These are phyloP conservation scores for Phycomyces nitens DNA, from an alignment of 192 early-diverging fungal species.

Conservation along the genomic window DNA sequence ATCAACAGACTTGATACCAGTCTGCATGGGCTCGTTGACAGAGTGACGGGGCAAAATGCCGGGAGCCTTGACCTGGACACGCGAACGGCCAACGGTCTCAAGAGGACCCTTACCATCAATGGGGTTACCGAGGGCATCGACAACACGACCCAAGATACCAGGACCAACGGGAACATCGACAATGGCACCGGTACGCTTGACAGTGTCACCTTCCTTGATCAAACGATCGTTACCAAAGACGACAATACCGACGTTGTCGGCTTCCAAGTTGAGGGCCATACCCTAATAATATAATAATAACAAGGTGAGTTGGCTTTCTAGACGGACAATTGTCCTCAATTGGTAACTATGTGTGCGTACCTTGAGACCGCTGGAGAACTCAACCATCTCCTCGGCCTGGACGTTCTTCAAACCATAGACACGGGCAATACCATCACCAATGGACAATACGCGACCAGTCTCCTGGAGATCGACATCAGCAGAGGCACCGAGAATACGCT, in stretches of 20 bases:
- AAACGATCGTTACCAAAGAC: slow-evolving; percentile 99
- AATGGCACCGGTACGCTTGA: slow-evolving; percentile 97
- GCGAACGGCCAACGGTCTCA: slow-evolving; percentile 75
- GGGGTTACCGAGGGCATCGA: slow-evolving; percentile 98
- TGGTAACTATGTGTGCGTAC: slow-evolving; percentile 33
- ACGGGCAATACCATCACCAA: slow-evolving; percentile 99
- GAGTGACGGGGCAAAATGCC: slow-evolving; percentile 99
- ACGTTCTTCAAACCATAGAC: slow-evolving; percentile 97
- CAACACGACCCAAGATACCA: slow-evolving; percentile 90
- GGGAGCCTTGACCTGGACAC: slow-evolving; percentile 98
- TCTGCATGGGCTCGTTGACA: slow-evolving; percentile 99
- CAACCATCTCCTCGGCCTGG: slow-evolving; percentile 99
- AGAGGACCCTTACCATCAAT: slow-evolving; percentile 99
- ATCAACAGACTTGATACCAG: slow-evolving; percentile 99
- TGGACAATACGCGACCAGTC: slow-evolving; percentile 98
- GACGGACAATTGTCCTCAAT: neutral
- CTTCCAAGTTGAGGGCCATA: slow-evolving; percentile 98
- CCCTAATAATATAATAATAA: slow-evolving; percentile 56
- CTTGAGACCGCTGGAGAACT: slow-evolving; percentile 98
- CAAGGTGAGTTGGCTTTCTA: neutral
- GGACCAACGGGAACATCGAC: slow-evolving; percentile 96
- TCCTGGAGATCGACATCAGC: slow-evolving; percentile 88
- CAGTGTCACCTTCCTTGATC: slow-evolving; percentile 99
- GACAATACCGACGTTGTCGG: slow-evolving; percentile 99
- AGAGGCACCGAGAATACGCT: slow-evolving; percentile 88